phyloP scores from a whole-genome alignment of 345 rosid species.

The Gynandropsis gynandra region DNA sequence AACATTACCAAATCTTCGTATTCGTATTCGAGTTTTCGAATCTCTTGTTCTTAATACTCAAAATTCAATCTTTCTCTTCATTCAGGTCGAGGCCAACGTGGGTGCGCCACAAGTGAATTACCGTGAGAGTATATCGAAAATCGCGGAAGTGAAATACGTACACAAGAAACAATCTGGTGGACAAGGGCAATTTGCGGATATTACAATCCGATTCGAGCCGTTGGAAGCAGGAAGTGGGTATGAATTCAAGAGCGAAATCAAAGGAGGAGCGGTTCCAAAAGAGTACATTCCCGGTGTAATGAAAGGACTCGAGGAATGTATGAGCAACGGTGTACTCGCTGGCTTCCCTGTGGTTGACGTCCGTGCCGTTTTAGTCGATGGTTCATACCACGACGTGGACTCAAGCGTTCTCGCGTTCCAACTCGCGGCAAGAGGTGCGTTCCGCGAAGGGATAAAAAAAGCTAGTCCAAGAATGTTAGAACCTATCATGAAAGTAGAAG shows the following conservation, averaged over 20 bases:
- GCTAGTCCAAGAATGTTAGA: conserved; percentile 84
- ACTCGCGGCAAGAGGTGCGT: conserved; percentile 95
- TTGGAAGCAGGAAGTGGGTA: conserved; percentile 81
- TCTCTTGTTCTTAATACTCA: neutral
- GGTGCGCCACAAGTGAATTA: conserved; percentile 99
- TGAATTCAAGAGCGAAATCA: conserved; percentile 95
- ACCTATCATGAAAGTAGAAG: conserved; percentile 95
- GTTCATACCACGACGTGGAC: conserved; percentile 95
- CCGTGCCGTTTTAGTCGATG: conserved; percentile 78
- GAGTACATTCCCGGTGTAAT: conserved; percentile 92
- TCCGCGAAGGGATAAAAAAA: conserved; percentile 78
- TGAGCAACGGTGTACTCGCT: conserved; percentile 79
- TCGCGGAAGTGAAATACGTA: conserved; percentile 72
- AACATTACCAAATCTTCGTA: neutral
- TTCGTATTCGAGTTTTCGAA: neutral
- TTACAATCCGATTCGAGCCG: conserved; percentile 89
- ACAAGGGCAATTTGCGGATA: conserved; percentile 95
- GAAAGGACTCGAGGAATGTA: conserved; percentile 92
- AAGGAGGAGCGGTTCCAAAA: conserved; percentile 90
- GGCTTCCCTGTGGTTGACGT: conserved; percentile 92
- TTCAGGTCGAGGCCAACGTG: conserved; percentile 86
- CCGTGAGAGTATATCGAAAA: conserved; percentile 93
- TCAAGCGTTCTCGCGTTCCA: conserved; percentile 96
- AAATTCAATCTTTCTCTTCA: neutral
- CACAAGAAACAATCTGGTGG: conserved; percentile 99